Evolutionary conservation across 768 basidiomycete genomes (phyloP).

Genomic region (Cubamyces lactineus): DNA sequence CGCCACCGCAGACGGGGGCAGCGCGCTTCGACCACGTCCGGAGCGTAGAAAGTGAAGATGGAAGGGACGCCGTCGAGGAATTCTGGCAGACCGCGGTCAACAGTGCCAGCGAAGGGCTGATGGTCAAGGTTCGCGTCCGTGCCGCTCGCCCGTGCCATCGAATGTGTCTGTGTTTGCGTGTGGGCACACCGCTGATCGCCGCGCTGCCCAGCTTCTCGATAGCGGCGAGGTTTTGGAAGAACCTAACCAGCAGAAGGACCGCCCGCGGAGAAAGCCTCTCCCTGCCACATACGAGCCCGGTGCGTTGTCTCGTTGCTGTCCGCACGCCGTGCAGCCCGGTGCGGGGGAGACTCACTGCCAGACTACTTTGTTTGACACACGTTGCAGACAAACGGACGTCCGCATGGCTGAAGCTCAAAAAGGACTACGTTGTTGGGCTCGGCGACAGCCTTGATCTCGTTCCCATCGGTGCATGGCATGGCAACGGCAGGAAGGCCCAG

Average conservation of each 20-base stretch:
- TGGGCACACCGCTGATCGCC: constrained; percentile 18
- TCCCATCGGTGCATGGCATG: constrained; percentile 85
- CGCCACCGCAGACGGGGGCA: constrained; percentile 43
- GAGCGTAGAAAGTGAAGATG: constrained; percentile 66
- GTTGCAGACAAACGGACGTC: constrained; percentile 74
- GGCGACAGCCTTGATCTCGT: constrained; percentile 78
- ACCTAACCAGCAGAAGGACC: constrained; percentile 39
- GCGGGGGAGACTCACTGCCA: neutral
- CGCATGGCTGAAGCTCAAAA: constrained; percentile 92
- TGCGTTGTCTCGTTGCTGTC: constrained; percentile 23
- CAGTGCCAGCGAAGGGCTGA: constrained; percentile 87
- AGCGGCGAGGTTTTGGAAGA: constrained; percentile 46
- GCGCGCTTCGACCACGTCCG: constrained; percentile 79
- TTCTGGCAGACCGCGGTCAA: constrained; percentile 80
- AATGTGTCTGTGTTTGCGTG: neutral
- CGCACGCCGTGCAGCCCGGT: constrained; percentile 2
- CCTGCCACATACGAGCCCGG: constrained; percentile 87
- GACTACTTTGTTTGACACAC: constrained; percentile 6
- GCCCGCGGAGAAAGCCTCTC: constrained; percentile 61
- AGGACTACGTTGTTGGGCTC: constrained; percentile 82
- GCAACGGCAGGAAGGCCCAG: constrained; percentile 82
- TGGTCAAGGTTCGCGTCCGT: constrained; percentile 71
- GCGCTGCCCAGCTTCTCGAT: constrained; percentile 61
- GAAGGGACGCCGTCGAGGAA: constrained; percentile 61
- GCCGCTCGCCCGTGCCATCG: neutral